phyloP scores from a whole-genome alignment of 78 protist genomes.

The Guillardia theta region DNA sequence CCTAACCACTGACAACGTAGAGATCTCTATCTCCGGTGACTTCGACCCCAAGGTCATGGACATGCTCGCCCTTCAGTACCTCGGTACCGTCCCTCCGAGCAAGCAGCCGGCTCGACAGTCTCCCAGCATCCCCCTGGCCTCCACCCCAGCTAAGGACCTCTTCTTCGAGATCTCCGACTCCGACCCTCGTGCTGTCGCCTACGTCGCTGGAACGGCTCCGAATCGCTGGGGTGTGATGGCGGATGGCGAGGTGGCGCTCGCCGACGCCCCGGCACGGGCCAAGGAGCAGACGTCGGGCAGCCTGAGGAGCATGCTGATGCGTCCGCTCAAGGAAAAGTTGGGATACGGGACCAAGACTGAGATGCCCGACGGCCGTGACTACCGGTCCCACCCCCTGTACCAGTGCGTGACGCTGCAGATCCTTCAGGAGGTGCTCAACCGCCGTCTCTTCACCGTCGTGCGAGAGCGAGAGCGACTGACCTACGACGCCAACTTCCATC shows the following conservation, averaged over 20 bases:
- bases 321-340: too few relatives aligned
- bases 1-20: not conserved
- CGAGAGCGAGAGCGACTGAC: not conserved
- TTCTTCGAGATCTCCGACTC: not conserved
- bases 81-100: not conserved
- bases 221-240: not conserved
- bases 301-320: too few relatives aligned
- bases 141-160: not conserved
- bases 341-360: too few relatives aligned
- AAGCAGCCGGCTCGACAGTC: not conserved
- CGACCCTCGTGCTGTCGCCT: not conserved
- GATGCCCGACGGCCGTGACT: too few relatives aligned
- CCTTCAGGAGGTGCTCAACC: conserved; percentile 35
- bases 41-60: not conserved
- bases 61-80: not conserved
- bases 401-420: not conserved
- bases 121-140: not conserved
- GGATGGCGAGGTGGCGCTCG: not conserved
- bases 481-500: conserved; percentile 10
- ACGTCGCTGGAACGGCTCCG: conserved; percentile 17
- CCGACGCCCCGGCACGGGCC: too few relatives aligned
- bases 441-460: not conserved
- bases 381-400: not conserved
- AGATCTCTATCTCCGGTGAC: not conserved
- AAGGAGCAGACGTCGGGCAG: too few relatives aligned